These are phyloP conservation scores for Vigna radiata DNA, from an alignment of 306 rosid genomes.

Conservation along the genomic window DNA sequence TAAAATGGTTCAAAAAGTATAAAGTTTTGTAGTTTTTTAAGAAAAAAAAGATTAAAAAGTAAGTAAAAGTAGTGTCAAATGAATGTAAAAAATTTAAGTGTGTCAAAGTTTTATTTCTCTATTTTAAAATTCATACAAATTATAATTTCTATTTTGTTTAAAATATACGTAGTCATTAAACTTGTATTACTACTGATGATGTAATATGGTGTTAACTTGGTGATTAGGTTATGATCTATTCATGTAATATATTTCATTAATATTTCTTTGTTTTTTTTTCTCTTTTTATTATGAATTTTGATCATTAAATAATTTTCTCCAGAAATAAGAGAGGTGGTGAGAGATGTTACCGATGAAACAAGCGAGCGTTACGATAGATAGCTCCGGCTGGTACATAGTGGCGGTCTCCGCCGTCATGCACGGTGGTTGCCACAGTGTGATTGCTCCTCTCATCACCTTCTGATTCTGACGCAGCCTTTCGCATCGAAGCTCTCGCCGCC, in stretches of 20 bases:
- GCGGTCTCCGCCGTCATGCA: background rate
- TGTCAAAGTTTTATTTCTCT: no score
- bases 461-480: slow-evolving; percentile 14
- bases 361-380: slow-evolving; percentile 43
- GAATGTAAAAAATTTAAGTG: no score
- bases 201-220: no score
- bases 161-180: no score
- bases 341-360: slow-evolving; percentile 42
- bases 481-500: slow-evolving; percentile 46
- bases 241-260: background rate
- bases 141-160: no score
- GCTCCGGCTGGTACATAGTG: slow-evolving; percentile 34
- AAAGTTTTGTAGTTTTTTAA: no score
- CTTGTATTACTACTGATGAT: no score
- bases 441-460: slow-evolving; percentile 23
- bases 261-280: background rate
- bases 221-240: no score
- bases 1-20: no score
- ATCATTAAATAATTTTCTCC: background rate
- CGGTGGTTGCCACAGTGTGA: background rate
- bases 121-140: background rate
- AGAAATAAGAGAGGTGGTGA: background rate
- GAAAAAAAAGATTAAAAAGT: no score
- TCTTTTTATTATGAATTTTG: background rate
- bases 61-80: no score